Evolutionary conservation across 2,329 filamentous ascomycete genomes (phyloP), one percentile per base, ranked within the genome.

Genomic region (Phoma sp.): DNA sequence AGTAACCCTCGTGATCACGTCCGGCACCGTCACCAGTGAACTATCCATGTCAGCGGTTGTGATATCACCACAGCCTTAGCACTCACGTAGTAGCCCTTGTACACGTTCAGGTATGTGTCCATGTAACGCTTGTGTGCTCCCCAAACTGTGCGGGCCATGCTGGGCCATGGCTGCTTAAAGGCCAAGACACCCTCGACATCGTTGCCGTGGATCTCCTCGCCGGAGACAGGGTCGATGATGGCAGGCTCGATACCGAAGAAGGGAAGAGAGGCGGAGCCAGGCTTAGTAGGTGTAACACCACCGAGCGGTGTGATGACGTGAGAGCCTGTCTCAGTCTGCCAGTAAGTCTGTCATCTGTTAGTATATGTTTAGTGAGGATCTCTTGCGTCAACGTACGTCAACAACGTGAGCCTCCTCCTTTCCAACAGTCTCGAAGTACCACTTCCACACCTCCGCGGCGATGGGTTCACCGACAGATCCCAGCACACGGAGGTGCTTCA

Each of bases 211-310:
- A 98, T 89, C 80, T 98, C 95, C 69, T 95, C 88, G 57, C 95
- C 95, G 7, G 91, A 93, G 42, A 98, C 90, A 9, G 95, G 95
- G 77, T 99, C 95, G 75, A 99, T 93, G 73, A 99, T 97, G 52
- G 91, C 92, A 50, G 95, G 93, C 78, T 99, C 95, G 69, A 99
- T 95, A 66, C 95, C 95, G 74, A 99, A 99, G 86, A 98, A 99
- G 36, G 95, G 95, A 33, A 98, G 83, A 9, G 95, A 97, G 7
- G 95, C 95, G 72, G 90, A 96, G 49, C 95, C 95, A 18, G 95
- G 95, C 81, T 99, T 99, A 23, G 95, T 98, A 23, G 95, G 92
- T 0, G 93, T 98, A 32, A 98, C 85, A 72, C 95, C 95, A 44
- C 89, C 93, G 55, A 99, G 82, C 14, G 95, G 95, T 4, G 92